Evolutionary conservation across 2,329 filamentous ascomycete genomes (phyloP).

Genomic region (Sporothrix phasma): DNA sequence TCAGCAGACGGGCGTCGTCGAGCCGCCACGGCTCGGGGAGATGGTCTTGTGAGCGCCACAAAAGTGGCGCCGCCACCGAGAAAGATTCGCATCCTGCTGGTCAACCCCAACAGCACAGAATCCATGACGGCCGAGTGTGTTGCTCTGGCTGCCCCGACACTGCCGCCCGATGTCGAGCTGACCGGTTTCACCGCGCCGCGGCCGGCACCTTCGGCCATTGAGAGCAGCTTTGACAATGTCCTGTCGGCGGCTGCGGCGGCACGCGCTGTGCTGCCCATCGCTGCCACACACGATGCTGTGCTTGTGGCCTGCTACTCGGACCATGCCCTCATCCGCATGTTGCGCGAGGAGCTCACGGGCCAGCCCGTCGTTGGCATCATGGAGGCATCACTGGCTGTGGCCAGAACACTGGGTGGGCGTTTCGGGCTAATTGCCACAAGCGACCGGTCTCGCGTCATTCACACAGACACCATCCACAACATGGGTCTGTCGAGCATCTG

Average conservation of each 20-base stretch:
- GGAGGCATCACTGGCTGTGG: slow-evolving; percentile 19
- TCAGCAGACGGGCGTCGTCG: slow-evolving; percentile 21
- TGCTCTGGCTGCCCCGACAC: slow-evolving; percentile 14
- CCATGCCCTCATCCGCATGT: slow-evolving; percentile 18
- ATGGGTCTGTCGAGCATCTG: slow-evolving; percentile 17
- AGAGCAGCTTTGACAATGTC: slow-evolving; percentile 19
- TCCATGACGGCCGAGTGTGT: slow-evolving; percentile 18
- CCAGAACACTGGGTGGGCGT: slow-evolving; percentile 17
- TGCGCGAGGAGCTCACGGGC: slow-evolving; percentile 18
- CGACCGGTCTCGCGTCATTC: slow-evolving; percentile 14
- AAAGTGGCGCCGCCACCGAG: not conserved
- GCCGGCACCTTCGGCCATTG: slow-evolving; percentile 17
- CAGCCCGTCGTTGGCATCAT: slow-evolving; percentile 19
- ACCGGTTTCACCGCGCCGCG: slow-evolving; percentile 18
- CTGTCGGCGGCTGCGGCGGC: slow-evolving; percentile 19
- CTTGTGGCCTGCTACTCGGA: slow-evolving; percentile 21
- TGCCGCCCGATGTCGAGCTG: slow-evolving; percentile 17
- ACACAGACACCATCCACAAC: slow-evolving; percentile 16
- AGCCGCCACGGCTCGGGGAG: slow-evolving; percentile 13
- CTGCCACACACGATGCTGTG: slow-evolving; percentile 18
- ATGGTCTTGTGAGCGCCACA: not conserved
- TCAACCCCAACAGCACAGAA: slow-evolving; percentile 19
- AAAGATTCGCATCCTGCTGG: slow-evolving; percentile 17
- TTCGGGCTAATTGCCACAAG: slow-evolving; percentile 18
- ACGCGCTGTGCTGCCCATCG: slow-evolving; percentile 18